phyloP scores from a whole-genome alignment of 164 flowering plant genomes.

The Santalum album region DNA sequence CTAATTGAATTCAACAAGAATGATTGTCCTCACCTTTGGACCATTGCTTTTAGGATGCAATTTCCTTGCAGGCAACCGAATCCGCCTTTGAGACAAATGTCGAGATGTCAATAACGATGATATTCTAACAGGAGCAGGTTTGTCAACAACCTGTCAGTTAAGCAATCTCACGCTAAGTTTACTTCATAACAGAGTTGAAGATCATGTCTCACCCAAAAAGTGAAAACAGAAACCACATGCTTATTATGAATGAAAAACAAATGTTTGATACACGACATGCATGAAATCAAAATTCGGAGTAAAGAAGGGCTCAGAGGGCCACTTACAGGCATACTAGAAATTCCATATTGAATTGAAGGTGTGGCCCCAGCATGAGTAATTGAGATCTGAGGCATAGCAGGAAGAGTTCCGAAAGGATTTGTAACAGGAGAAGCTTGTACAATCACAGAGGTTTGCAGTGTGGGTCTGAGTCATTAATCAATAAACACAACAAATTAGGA shows the following conservation, averaged over 20 bases:
- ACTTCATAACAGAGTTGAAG: too few relatives aligned
- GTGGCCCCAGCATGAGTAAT: conserved; percentile 64
- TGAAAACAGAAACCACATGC: too few relatives aligned
- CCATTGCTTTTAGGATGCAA: conserved; percentile 70
- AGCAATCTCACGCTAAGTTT: background rate
- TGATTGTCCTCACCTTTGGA: conserved; percentile 44
- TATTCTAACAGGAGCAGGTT: conserved; percentile 72
- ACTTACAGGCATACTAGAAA: conserved; percentile 76
- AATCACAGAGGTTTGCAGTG: conserved; percentile 32
- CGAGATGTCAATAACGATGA: conserved; percentile 81
- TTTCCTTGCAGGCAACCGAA: conserved; percentile 75
- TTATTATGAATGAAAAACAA: too few relatives aligned
- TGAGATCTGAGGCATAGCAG: conserved; percentile 83
- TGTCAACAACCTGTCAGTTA: conserved; percentile 65
- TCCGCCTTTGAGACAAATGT: conserved; percentile 77
- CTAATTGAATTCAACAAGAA: too few relatives aligned
- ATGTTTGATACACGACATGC: too few relatives aligned
- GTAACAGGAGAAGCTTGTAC: conserved; percentile 36
- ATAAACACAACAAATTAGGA: too few relatives aligned
- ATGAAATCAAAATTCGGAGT: conserved; percentile 3
- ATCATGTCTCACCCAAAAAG: too few relatives aligned
- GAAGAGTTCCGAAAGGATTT: conserved; percentile 81
- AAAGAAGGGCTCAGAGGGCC: background rate
- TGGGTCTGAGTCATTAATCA: conserved; percentile 42
- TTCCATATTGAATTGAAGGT: conserved; percentile 83